Base-by-base conservation (phyloP, 106 monocot genomes). In the Dendrobium chrysotoxum region DNA sequence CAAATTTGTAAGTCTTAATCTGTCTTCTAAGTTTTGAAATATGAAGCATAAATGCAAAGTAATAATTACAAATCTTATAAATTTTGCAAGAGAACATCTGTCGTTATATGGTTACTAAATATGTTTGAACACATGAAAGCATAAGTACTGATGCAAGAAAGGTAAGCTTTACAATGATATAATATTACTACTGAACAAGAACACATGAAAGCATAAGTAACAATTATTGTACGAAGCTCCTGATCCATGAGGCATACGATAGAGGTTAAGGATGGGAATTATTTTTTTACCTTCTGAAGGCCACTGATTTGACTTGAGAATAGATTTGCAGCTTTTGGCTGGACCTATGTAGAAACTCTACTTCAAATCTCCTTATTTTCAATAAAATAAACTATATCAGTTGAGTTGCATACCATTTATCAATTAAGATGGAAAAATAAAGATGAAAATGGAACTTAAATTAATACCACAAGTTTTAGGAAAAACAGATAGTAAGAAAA, bases 311-410 rank as follows among this genome's bases (percentile, higher is more conserved):
- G 67, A 3, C 50, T 82, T 40, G 11, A 78, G 17, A 78, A 84
- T 26, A 67, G 78, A 78, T 54, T 75, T 77, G 72, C 38, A 66
- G 53, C 79, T 78, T 54, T 41, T 80, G 21, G 46, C 78, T 71
- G 90, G 85, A 70, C 96, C 93, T 80, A 96, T 90, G 61, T 92
- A 90, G 77, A 92, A 92, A 55, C 93, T 86, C 83, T 96, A 93
- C 84, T 96, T 96, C 53, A 76, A 79, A 80, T 96, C 96, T 25
- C 96, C 96, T 96, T 42, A 45, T 61, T 73, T 75, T 44, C 39
- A 65, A 53, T 40, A 30, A 77, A 65, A 50, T 80, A 78, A 68
- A 55, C 11, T 39, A 12, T 39, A 44, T 53, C 44, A 76, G 67
- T 40, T 45, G 21, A 78, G 30, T 38, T 20, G 35, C 10, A 1